Evolutionary conservation across 371 early-diverging fungal species (phyloP).

Genomic region (Rhizomucor miehei): DNA sequence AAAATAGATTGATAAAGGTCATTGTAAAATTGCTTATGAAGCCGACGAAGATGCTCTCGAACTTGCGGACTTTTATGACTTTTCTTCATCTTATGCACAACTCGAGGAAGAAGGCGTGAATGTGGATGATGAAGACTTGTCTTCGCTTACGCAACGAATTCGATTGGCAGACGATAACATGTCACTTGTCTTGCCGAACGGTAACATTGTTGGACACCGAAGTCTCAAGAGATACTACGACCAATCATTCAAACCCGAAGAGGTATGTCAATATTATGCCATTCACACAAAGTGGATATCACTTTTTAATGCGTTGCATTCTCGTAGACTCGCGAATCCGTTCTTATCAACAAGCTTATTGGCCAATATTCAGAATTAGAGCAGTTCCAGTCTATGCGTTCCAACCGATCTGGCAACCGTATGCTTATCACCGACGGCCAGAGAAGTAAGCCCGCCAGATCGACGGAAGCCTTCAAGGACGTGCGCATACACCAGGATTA

Average conservation of each 20-base stretch:
- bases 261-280: conserved; percentile 25
- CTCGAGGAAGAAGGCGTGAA: conserved; percentile 51
- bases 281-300: background rate
- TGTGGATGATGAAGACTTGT: conserved; percentile 49
- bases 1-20: conserved; percentile 80
- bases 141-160: conserved; percentile 24
- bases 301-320: background rate
- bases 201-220: conserved; percentile 83
- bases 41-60: conserved; percentile 88
- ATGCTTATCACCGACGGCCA: conserved; percentile 41
- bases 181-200: conserved; percentile 85
- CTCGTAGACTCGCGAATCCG: conserved; percentile 39
- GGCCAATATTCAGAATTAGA: conserved; percentile 42
- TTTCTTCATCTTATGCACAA: conserved; percentile 46
- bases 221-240: conserved; percentile 79
- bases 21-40: conserved; percentile 92
- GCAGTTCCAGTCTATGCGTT: conserved; percentile 37
- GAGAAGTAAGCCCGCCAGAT: conserved; percentile 11
- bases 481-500: conserved; percentile 63
- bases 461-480: conserved; percentile 51
- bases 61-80: conserved; percentile 93
- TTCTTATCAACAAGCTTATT: conserved; percentile 50
- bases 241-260: conserved; percentile 75
- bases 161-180: conserved; percentile 69
- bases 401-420: conserved; percentile 11